Evolutionary conservation across 1,284 basidiomycete genomes (phyloP), one percentile per base, ranked within the genome.

Genomic region (Cryptococcus sp.): DNA sequence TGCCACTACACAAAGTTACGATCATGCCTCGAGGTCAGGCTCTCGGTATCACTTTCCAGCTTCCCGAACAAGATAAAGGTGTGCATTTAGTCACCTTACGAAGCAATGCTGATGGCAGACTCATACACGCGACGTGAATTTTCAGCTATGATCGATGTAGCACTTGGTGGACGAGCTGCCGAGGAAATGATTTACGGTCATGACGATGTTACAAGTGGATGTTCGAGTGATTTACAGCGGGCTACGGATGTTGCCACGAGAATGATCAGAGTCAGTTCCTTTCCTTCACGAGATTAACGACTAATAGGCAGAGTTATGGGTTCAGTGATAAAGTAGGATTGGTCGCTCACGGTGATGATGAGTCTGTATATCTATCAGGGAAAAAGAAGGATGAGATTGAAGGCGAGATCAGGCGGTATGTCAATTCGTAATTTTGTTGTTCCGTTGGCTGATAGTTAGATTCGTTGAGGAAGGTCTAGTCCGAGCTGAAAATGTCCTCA

Each of bases 1-100:
- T 91, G 82, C 92, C 92, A 25, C 76, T 97, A 59, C 92, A 97
- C 74, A 96, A 93, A 78, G 92, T 94, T 23, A 97, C 92, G 18
- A 93, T 92, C 73, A 83, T 97, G 56, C 92, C 91, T 46, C 86
- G 93, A 63, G 92, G 92, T 28, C 89, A 91, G 65, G 87, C 91
- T 18, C 81, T 96, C 32, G 93, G 93, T 59, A 78, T 91, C 63
- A 96, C 92, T 1, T 85, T 88, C 59, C 83, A 86, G 70, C 78
- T 96, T 22, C 93, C 92, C 1, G 85, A 91, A 69, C 82, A 85
- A 61, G 92, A 94, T 75, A 74, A 75, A 59, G 74, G 69, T 68
- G 28, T 56, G 64, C 42, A 3, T 14, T 19, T 11, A 21, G 7
- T 4, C 4, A 2, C 11, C 25, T 7, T 32, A 46, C 52, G 56